These are phyloP conservation scores for Erythrobasidium hasegawianum DNA, from an alignment of 1,284 basidiomycete species.

Conservation along the genomic window DNA sequence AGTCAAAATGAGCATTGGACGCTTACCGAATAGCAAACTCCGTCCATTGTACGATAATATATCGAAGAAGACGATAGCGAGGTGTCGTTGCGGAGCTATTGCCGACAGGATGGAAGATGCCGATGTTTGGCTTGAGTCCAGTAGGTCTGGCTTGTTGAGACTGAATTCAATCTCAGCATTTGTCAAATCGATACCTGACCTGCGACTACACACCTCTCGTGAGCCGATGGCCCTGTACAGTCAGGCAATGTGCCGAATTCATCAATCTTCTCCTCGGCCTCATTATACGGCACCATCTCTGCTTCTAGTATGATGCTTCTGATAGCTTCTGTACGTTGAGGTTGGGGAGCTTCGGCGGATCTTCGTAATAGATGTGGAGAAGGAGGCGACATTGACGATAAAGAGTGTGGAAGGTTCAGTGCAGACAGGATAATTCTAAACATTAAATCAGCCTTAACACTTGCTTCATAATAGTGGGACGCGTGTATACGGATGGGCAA, in stretches of 20 bases:
- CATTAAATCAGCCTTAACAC: constrained; percentile 27
- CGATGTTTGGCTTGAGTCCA: constrained; percentile 2
- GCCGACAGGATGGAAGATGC: constrained; percentile 9
- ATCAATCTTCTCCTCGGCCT: constrained; percentile 51
- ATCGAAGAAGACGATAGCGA: constrained; percentile 77
- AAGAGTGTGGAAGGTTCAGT: constrained; percentile 54
- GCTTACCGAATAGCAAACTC: constrained; percentile 55
- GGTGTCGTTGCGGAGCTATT: constrained; percentile 24
- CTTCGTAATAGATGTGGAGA: constrained; percentile 13
- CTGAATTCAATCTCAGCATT: not conserved
- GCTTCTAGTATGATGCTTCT: constrained; percentile 67
- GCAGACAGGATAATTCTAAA: constrained; percentile 61
- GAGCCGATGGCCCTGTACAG: constrained; percentile 12
- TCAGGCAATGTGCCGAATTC: constrained; percentile 52
- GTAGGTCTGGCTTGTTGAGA: not conserved
- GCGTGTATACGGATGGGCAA: constrained; percentile 66
- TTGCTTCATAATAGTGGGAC: too few species aligned
- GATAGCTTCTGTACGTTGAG: not conserved
- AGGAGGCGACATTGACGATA: constrained; percentile 10
- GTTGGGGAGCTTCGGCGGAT: not conserved
- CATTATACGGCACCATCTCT: constrained; percentile 78
- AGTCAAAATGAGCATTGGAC: not conserved
- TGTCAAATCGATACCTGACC: too few species aligned
- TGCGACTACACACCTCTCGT: not conserved
- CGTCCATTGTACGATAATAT: constrained; percentile 62